A percentile compares a stretch with the other conserved stretches of the same genome.
These are phyloP conservation scores for Xylariaceae sp. DNA, from an alignment of 2,329 filamentous ascomycete species.

Conservation along the genomic window DNA sequence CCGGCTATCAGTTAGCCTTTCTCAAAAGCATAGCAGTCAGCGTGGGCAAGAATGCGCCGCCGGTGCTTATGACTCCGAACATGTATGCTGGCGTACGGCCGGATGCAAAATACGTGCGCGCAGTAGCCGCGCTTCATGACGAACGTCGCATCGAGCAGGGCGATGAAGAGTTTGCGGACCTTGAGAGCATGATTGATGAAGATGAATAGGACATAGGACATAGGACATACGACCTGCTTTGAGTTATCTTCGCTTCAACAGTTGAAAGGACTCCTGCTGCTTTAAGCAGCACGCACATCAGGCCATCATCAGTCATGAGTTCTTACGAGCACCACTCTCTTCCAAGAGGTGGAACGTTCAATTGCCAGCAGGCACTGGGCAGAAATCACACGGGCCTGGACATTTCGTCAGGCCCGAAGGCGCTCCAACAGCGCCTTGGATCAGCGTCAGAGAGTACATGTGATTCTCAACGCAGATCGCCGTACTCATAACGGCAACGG, in stretches of 20 bases:
- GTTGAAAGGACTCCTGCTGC: background rate
- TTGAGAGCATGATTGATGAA: slow-evolving; percentile 7
- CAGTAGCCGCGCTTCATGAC: slow-evolving; percentile 18
- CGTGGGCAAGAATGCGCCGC: slow-evolving; percentile 15
- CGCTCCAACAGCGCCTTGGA: background rate
- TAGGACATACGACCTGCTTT: too few species aligned
- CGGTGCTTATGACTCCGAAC: slow-evolving; percentile 32
- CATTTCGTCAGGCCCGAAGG: background rate
- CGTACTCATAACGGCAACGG: too few species aligned
- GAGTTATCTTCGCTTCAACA: background rate
- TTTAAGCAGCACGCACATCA: background rate
- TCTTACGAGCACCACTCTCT: background rate
- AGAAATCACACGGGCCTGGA: too few species aligned
- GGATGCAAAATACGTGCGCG: slow-evolving; percentile 26
- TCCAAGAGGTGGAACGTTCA: background rate
- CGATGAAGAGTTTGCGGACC: slow-evolving; percentile 12
- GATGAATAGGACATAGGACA: slow-evolving; percentile 4
- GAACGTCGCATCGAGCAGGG: slow-evolving; percentile 16
- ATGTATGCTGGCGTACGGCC: slow-evolving; percentile 28
- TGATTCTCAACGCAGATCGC: background rate
- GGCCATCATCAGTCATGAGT: background rate
- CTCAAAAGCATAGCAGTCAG: slow-evolving; percentile 39
- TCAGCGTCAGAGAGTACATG: background rate
- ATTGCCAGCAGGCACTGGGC: background rate
- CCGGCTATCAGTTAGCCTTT: slow-evolving; percentile 42